Conservation (phyloP, 2,329 filamentous ascomycete genomes). For the Rutstroemia sydowiana region DNA sequence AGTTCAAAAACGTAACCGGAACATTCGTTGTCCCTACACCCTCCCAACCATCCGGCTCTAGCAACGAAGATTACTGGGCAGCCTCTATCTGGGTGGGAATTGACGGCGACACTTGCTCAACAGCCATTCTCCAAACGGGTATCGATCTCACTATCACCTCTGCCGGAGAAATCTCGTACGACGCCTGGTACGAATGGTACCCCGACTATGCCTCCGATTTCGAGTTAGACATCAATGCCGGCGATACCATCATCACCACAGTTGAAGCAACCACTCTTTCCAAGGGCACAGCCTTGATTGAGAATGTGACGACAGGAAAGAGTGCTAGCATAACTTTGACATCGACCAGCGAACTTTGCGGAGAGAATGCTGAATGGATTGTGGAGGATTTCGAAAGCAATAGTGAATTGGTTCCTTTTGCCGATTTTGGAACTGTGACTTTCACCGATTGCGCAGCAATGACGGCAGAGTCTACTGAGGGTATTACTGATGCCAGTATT, state of each 20-base stretch:
- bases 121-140: not conserved
- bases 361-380: slow-evolving; percentile 44
- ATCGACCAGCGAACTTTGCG: slow-evolving; percentile 29
- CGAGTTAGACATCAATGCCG: not conserved
- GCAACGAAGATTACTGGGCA: not conserved
- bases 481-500: not conserved
- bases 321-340: slow-evolving; percentile 35
- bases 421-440: slow-evolving; percentile 38
- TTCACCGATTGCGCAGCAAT: slow-evolving; percentile 30
- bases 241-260: slow-evolving; percentile 30
- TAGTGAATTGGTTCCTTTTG: slow-evolving; percentile 35
- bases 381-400: slow-evolving; percentile 39
- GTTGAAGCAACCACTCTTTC: slow-evolving; percentile 33
- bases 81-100: not conserved
- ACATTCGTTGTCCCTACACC: slow-evolving; percentile 32
- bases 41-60: not conserved
- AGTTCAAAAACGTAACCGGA: slow-evolving; percentile 31
- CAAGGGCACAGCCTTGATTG: slow-evolving; percentile 36
- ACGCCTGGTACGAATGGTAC: slow-evolving; percentile 55
- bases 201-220: slow-evolving; percentile 48
- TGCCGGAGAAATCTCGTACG: slow-evolving; percentile 33
- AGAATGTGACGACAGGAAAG: slow-evolving; percentile 39
- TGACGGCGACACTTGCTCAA: not conserved
- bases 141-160: slow-evolving; percentile 38
- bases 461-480: not conserved